Conservation (phyloP, 1,139 yeast species). For the Geotrichum macrosporum region DNA sequence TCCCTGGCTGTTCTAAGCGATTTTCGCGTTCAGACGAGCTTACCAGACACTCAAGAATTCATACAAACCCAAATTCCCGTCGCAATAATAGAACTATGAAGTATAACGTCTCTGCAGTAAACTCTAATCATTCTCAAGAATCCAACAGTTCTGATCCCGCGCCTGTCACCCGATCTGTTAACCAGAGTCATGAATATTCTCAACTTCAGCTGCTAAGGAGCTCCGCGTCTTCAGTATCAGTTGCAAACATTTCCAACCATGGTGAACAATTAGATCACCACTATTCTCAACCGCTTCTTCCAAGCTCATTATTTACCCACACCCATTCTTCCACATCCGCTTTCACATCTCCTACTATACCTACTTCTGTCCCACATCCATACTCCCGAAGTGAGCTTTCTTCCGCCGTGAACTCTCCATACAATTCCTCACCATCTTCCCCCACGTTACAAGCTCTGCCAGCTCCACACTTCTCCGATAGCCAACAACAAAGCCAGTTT, state of each 20-base stretch:
- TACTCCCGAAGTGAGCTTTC: constrained; percentile 22
- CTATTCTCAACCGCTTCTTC: neutral
- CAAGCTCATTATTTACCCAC: constrained; percentile 2
- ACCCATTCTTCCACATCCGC: constrained; percentile 3
- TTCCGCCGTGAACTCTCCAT: constrained; percentile 23
- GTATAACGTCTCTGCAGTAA: constrained; percentile 32
- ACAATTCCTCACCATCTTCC: constrained; percentile 26
- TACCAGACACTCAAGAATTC: constrained; percentile 84
- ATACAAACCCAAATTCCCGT: constrained; percentile 69
- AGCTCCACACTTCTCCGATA: neutral
- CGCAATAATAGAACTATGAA: constrained; percentile 41
- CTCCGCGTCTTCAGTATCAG: constrained; percentile 3
- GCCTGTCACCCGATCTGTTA: too few relatives aligned
- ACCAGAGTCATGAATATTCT: too few relatives aligned
- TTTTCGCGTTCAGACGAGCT: constrained; percentile 87
- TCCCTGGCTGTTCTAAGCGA: constrained; percentile 80
- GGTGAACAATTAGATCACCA: constrained; percentile 7
- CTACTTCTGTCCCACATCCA: constrained; percentile 5
- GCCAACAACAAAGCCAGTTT: constrained; percentile 18
- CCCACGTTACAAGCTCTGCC: constrained; percentile 22
- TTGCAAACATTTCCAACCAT: constrained; percentile 5
- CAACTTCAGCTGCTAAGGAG: too few relatives aligned
- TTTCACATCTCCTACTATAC: constrained; percentile 6
- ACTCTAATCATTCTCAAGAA: constrained; percentile 4
- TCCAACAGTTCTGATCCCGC: neutral